These are phyloP conservation scores for Ceratobasidium sp. DNA, from an alignment of 1,284 basidiomycete species.

Conservation along the genomic window DNA sequence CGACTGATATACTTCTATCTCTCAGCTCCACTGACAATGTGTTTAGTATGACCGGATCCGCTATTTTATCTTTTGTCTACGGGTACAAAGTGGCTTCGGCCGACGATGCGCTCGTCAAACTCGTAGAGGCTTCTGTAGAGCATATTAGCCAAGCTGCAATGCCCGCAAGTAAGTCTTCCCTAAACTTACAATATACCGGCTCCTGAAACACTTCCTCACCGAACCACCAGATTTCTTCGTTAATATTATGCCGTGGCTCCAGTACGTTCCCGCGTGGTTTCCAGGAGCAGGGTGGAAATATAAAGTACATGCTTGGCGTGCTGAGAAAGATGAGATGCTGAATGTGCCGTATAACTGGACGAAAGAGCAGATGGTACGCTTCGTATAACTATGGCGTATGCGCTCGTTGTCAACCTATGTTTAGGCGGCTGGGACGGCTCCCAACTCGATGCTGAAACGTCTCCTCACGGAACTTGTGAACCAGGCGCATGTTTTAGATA, in stretches of 20 bases:
- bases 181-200: no score
- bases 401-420: no score
- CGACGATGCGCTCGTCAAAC: slow-evolving; percentile 26
- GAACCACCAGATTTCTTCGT: slow-evolving; percentile 40
- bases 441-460: slow-evolving; percentile 9
- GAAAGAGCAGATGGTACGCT: slow-evolving; percentile 19
- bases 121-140: slow-evolving; percentile 17
- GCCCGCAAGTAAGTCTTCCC: slow-evolving; percentile 4
- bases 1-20: no score
- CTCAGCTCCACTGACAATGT: not conserved
- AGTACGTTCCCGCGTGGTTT: slow-evolving; percentile 45
- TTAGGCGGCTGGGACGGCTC: slow-evolving; percentile 3
- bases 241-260: slow-evolving; percentile 37
- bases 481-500: not conserved
- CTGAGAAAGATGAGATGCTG: slow-evolving; percentile 31
- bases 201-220: not conserved
- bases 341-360: slow-evolving; percentile 40
- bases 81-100: slow-evolving; percentile 38
- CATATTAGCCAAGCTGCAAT: slow-evolving; percentile 4
- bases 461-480: not conserved
- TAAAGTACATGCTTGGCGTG: slow-evolving; percentile 15
- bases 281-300: slow-evolving; percentile 37
- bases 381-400: not conserved
- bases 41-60: slow-evolving; percentile 7
- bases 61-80: slow-evolving; percentile 24